Percentiles rank a stretch among this genome's conserved stretches.
phyloP scores from a whole-genome alignment of 2,329 filamentous ascomycete species.

The Dichotomopilus funicola region DNA sequence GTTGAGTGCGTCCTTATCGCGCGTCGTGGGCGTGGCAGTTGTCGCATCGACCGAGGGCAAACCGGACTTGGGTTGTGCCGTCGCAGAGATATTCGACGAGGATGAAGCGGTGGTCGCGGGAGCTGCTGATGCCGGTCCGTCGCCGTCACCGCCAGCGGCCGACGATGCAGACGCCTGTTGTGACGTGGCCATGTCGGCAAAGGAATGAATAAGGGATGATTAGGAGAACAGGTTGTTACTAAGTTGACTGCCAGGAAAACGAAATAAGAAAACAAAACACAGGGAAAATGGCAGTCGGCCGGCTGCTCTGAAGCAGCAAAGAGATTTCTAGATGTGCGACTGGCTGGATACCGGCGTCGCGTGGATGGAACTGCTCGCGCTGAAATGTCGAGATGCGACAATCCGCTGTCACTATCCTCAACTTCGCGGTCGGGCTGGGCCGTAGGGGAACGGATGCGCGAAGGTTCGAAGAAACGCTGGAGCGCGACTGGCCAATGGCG shows the following conservation, averaged over 20 bases:
- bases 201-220: neutral
- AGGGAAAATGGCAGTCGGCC: neutral
- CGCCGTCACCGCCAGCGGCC: slow-evolving; percentile 19
- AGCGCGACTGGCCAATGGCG: slow-evolving; percentile 18
- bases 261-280: neutral
- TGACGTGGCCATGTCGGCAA: slow-evolving; percentile 36
- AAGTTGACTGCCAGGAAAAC: no score
- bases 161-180: slow-evolving; percentile 32
- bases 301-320: neutral
- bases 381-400: slow-evolving; percentile 1
- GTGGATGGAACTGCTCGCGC: neutral
- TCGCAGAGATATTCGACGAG: slow-evolving; percentile 3
- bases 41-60: slow-evolving; percentile 17
- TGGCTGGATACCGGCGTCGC: neutral
- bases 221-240: neutral
- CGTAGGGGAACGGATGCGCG: slow-evolving; percentile 1
- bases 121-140: slow-evolving; percentile 11
- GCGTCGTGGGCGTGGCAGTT: slow-evolving; percentile 22
- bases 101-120: slow-evolving; percentile 9
- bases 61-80: slow-evolving; percentile 21
- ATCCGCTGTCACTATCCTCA: neutral
- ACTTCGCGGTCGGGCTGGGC: slow-evolving; percentile 12
- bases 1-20: slow-evolving; percentile 52
- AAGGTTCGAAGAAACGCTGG: slow-evolving; percentile 16
- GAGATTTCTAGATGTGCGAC: neutral